Conservation (phyloP, 805 yeast species). For the Saccharomycopsis javanensis region DNA sequence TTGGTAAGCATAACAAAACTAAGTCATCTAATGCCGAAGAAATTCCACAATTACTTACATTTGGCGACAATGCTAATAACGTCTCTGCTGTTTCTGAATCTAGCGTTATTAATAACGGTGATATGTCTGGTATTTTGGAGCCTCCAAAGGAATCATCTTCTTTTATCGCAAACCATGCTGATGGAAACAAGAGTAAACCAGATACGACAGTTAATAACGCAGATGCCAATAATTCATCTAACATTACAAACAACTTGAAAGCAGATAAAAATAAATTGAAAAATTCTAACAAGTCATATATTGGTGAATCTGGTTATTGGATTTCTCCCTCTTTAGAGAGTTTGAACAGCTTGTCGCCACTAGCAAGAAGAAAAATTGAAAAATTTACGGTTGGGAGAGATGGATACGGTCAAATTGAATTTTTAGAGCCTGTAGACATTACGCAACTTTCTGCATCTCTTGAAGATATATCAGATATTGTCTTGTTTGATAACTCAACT, state of each 20-base stretch:
- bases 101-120: background rate
- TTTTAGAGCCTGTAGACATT: conserved; percentile 74
- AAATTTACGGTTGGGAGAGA: conserved; percentile 70
- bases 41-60: conserved; percentile 2
- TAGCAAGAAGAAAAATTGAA: conserved; percentile 53
- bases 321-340: conserved; percentile 66
- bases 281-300: conserved; percentile 8
- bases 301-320: conserved; percentile 76
- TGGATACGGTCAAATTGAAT: conserved; percentile 69
- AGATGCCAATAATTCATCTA: background rate
- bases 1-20: background rate
- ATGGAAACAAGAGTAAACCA: conserved; percentile 8
- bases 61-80: background rate
- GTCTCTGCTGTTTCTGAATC: background rate
- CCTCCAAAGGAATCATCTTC: background rate
- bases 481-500: conserved; percentile 49
- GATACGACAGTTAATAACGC: background rate
- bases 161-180: background rate
- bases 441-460: conserved; percentile 47
- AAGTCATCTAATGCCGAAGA: background rate
- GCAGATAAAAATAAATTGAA: background rate
- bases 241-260: background rate
- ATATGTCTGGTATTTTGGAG: background rate
- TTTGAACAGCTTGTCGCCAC: conserved; percentile 46
- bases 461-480: conserved; percentile 55